Base-by-base conservation (phyloP, 1,139 yeast species). In the Pichia terricola region DNA sequence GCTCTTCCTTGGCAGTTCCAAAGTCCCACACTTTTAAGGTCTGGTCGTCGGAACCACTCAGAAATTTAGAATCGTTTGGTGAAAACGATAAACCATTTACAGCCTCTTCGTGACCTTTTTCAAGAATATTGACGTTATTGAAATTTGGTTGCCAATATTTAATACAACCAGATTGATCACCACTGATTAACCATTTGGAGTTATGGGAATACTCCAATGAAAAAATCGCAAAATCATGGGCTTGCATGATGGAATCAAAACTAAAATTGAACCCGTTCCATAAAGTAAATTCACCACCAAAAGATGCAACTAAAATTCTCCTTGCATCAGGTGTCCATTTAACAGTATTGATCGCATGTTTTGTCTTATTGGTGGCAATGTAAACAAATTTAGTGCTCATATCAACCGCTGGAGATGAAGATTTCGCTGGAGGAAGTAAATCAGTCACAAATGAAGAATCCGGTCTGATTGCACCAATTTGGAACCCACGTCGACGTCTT, bases 131-230 rank as follows among this genome's bases (percentile, higher is more conserved):
- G 40, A 94, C 96, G 67, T 91, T 91, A 64, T 91, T 91, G 68
- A 91, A 87, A 64, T 94, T 91, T 6, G 97, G 95, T 64, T 91
- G 97, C 97, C 98, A 94, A 59, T 84, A 91, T 66, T 91, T 91
- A 56, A 91, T 75, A 9, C 73, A 72, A 32, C 98, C 99, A 48
- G 82, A 89, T 57, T 88, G 94, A 63, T 91, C 98, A 35, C 96
- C 96, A 57, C 94, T 81, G 34, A 91, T 68, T 49, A 91, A 71
- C 97, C 97, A 91, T 53, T 89, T 96, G 50, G 88, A 96, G 51
- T 83, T 83, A 61, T 88, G 95, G 9, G 94, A 81, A 63, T 89
- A 94, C 50, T 77, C 75, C 59, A 87, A 68, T 1, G 94, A 72
- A 31, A 91, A 73, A 33, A 91, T 83, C 0, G 96, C 89, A 49